phyloP scores from a whole-genome alignment of 371 early-diverging fungal genomes.

The Dichotomocladium elegans region DNA sequence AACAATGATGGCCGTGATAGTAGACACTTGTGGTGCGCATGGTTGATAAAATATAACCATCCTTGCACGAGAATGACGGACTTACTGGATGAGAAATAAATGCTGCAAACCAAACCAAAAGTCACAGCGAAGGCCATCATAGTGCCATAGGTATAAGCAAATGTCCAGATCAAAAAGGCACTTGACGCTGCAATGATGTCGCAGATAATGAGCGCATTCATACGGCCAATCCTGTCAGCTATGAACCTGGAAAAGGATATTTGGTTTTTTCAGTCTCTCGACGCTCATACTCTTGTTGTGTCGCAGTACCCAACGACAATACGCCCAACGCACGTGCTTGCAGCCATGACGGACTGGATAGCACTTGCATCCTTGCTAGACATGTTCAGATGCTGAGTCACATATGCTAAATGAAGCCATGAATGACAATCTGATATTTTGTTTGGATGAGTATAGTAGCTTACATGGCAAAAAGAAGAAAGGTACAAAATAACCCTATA shows the following conservation, averaged over 20 bases:
- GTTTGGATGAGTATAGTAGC: neutral
- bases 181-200: neutral
- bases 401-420: slow-evolving; percentile 8
- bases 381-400: slow-evolving; percentile 10
- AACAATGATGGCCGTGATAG: slow-evolving; percentile 25
- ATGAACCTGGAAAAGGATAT: slow-evolving; percentile 1
- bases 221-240: slow-evolving; percentile 9
- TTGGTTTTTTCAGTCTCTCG: neutral
- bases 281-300: too few relatives aligned
- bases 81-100: slow-evolving; percentile 29
- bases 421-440: too few relatives aligned
- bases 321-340: slow-evolving; percentile 11
- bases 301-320: slow-evolving; percentile 7
- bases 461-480: slow-evolving; percentile 21
- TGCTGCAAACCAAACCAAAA: slow-evolving; percentile 36
- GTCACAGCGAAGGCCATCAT: slow-evolving; percentile 30
- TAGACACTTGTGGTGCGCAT: slow-evolving; percentile 35
- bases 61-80: neutral
- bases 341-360: slow-evolving; percentile 11
- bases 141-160: slow-evolving; percentile 22
- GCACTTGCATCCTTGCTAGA: slow-evolving; percentile 7
- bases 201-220: slow-evolving; percentile 6
- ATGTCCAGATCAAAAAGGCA: slow-evolving; percentile 10
- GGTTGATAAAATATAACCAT: too few relatives aligned
- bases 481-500: slow-evolving; percentile 15